These are phyloP conservation scores for Candolleomyces eurysporus DNA, from an alignment of 768 basidiomycete genomes.

Conservation along the genomic window DNA sequence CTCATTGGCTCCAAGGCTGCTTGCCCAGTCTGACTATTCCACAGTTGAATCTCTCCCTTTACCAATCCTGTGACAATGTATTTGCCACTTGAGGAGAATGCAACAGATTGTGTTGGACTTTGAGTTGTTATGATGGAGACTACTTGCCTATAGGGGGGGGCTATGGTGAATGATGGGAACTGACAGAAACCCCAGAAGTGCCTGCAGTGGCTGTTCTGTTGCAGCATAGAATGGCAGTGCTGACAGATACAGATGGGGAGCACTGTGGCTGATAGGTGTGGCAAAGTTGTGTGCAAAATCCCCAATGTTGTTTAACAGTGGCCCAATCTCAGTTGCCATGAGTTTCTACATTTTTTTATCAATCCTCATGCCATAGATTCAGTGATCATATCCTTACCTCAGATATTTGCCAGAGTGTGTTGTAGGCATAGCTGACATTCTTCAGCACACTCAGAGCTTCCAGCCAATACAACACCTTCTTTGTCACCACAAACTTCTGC, in stretches of 20 bases:
- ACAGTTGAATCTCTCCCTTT: no score
- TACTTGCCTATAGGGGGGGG: no score
- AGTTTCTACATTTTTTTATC: neutral
- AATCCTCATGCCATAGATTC: neutral
- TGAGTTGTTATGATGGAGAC: no score
- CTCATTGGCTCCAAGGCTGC: no score
- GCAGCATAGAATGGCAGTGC: slow-evolving; percentile 23
- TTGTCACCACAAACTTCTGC: neutral
- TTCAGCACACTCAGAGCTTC: slow-evolving; percentile 27
- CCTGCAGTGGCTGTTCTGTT: neutral
- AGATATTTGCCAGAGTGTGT: neutral
- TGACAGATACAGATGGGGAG: slow-evolving; percentile 23
- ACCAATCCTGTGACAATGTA: no score
- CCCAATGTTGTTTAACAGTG: slow-evolving; percentile 11
- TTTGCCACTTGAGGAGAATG: no score
- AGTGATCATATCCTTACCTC: slow-evolving; percentile 4
- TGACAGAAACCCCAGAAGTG: no score
- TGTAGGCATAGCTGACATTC: slow-evolving; percentile 4
- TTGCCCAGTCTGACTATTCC: no score
- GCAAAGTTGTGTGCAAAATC: slow-evolving; percentile 14
- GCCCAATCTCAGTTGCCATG: slow-evolving; percentile 4
- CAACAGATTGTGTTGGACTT: no score
- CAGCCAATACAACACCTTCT: slow-evolving; percentile 25
- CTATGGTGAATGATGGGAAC: no score
- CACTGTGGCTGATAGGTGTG: slow-evolving; percentile 14